phyloP scores from a whole-genome alignment of 1,284 basidiomycete species.

The Porodaedalea pini region DNA sequence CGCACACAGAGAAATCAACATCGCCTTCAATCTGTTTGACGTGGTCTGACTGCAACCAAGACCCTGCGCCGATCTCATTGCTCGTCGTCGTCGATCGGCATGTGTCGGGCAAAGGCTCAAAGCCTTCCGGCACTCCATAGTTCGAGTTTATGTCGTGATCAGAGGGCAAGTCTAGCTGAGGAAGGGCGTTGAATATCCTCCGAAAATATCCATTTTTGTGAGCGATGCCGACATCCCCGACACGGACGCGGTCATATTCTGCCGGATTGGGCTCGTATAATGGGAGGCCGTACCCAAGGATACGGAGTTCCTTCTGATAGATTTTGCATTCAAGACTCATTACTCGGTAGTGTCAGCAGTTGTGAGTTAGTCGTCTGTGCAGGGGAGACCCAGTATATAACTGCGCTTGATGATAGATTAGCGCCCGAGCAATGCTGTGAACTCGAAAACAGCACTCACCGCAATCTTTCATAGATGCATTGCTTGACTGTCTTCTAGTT shows the following conservation, averaged over 20 bases:
- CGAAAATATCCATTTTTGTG: constrained; percentile 1
- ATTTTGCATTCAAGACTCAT: constrained; percentile 1
- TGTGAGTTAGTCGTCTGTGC: too few relatives aligned
- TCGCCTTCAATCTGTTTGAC: constrained; percentile 3
- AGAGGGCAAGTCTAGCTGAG: too few relatives aligned
- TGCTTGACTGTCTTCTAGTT: too few relatives aligned
- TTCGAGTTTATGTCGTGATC: neutral
- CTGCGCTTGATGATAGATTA: too few relatives aligned
- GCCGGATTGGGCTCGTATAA: constrained; percentile 2
- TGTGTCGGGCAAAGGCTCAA: neutral
- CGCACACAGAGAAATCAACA: neutral
- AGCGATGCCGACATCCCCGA: neutral
- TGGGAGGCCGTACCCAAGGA: neutral
- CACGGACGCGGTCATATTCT: neutral
- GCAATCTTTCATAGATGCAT: too few relatives aligned
- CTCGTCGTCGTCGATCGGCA: neutral
- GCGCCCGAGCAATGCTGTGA: too few relatives aligned
- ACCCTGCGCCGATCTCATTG: neutral
- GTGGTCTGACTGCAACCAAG: neutral
- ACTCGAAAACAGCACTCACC: too few relatives aligned
- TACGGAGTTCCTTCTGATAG: constrained; percentile 3
- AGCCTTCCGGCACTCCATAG: neutral
- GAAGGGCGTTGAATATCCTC: constrained; percentile 4
- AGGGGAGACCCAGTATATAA: too few relatives aligned
- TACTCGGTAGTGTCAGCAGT: too few relatives aligned